Conservation (phyloP, 2,329 filamentous ascomycete genomes). For the Cytospora paraplurivora region DNA sequence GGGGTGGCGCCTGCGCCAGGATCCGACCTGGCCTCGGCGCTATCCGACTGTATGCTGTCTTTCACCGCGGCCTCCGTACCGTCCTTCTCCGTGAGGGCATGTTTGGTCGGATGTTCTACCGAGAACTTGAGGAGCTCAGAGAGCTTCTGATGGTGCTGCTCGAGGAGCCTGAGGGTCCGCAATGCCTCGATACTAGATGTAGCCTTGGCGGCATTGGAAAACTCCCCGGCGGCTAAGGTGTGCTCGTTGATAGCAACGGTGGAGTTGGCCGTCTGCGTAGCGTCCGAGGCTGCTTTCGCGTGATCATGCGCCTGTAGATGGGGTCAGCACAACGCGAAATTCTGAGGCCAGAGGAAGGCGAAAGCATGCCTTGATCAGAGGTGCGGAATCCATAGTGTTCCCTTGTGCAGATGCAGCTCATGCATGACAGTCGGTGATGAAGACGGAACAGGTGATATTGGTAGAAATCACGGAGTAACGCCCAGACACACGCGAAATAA, state of each 20-base stretch:
- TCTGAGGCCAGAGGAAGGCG: slow-evolving; percentile 11
- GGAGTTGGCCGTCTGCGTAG: slow-evolving; percentile 73
- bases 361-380: slow-evolving; percentile 62
- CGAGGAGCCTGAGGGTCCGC: slow-evolving; percentile 80
- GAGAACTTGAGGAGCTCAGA: slow-evolving; percentile 79
- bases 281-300: slow-evolving; percentile 78
- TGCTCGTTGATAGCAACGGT: slow-evolving; percentile 86
- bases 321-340: slow-evolving; percentile 31
- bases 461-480: not conserved
- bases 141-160: slow-evolving; percentile 83
- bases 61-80: slow-evolving; percentile 42
- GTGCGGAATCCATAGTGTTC: slow-evolving; percentile 65
- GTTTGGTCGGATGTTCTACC: slow-evolving; percentile 51
- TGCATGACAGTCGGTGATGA: slow-evolving; percentile 14
- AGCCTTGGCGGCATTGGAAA: slow-evolving; percentile 75
- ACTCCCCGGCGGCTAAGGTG: slow-evolving; percentile 83
- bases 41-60: slow-evolving; percentile 31
- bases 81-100: slow-evolving; percentile 40
- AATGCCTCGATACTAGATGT: slow-evolving; percentile 74
- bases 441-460: not conserved
- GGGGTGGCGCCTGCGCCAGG: slow-evolving; percentile 32
- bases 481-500: not conserved
- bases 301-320: slow-evolving; percentile 76
- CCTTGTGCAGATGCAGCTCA: slow-evolving; percentile 4
- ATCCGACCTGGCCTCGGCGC: slow-evolving; percentile 27